Evolutionary conservation across 2,329 filamentous ascomycete species (phyloP).

Genomic region (Diaporthe vaccinii): DNA sequence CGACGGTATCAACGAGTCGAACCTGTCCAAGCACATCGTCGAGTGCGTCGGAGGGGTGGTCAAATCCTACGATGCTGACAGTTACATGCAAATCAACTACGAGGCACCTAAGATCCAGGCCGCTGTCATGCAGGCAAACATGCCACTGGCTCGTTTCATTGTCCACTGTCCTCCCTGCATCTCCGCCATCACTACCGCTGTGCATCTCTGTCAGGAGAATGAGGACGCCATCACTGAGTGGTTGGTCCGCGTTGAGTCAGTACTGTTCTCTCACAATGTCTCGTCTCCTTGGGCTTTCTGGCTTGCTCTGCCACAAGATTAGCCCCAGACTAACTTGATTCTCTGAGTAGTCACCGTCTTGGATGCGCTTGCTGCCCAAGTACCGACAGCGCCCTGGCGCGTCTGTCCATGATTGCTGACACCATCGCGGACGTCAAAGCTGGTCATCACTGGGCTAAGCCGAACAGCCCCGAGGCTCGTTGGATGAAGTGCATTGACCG

Average conservation of each 20-base stretch:
- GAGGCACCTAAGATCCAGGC: background rate
- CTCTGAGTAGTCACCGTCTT: constrained; percentile 16
- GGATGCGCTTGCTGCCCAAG: constrained; percentile 17
- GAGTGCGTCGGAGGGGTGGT: background rate
- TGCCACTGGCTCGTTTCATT: background rate
- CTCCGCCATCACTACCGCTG: constrained; percentile 26
- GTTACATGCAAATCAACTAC: constrained; percentile 10
- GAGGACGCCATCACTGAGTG: background rate
- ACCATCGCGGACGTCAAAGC: constrained; percentile 27
- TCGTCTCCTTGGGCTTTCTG: background rate
- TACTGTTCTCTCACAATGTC: background rate
- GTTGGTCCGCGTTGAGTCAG: constrained; percentile 35
- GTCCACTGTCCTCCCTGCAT: constrained; percentile 35
- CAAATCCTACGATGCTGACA: background rate
- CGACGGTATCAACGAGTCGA: background rate
- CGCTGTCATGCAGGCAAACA: background rate
- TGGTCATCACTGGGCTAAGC: constrained; percentile 28
- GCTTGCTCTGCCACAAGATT: no score
- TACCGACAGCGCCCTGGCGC: background rate
- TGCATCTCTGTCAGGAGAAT: background rate
- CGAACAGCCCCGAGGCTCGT: background rate
- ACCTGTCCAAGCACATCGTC: constrained; percentile 15
- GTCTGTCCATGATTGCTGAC: constrained; percentile 33
- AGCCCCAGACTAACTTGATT: background rate
- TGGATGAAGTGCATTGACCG: constrained; percentile 33